Evolutionary conservation across 345 rosid genomes (phyloP), one percentile per base, ranked within the genome.

Genomic region (Lepidium africanum): DNA sequence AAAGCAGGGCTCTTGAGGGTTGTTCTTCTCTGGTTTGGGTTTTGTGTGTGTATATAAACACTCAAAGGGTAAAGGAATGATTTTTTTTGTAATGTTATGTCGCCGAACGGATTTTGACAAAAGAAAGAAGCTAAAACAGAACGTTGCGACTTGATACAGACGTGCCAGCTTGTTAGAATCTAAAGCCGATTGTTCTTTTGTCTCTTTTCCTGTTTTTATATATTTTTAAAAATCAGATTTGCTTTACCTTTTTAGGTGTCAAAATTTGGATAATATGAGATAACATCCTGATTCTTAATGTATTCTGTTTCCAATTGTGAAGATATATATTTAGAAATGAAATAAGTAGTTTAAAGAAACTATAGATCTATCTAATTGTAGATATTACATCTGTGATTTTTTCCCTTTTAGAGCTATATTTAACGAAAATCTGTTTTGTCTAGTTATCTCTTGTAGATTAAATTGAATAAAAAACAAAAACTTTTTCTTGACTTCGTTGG

Each of bases 151-250:
- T 32, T 25, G 58, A 45, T 37, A 7, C 41, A 67, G 59, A 68
- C 78, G 74, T 74, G 78, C 73, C 78, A 74, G 65, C 74, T 32
- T 74, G 69, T 68, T 46, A n/a, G 43, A 50, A 53, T 73, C 53
- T 53, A 43, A 59, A 67, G 77, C 76, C 65, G 27, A 1, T 51
- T 16, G 21, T 61, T 47, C 36, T 21, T 19, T 46, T 23, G 16
- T 63, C 46, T 25, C 3, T 38, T 30, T 42, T 36, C 5, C n/a
- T n/a, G 6, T 0, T 47, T 48, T 49, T 47, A 50, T 21, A 16
- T 21, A 21, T 21, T 45, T 23, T 50, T 12, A 10, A 2, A 0
- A 37, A 3, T 52, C 62, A 66, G 53, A 66, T 54, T 59, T 59
- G 23, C 41, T 37, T 11, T 32, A 10, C 5, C 0, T 59, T 59